These are phyloP conservation scores for Mycena sp. DNA, from an alignment of 1,284 basidiomycete genomes.

Conservation along the genomic window DNA sequence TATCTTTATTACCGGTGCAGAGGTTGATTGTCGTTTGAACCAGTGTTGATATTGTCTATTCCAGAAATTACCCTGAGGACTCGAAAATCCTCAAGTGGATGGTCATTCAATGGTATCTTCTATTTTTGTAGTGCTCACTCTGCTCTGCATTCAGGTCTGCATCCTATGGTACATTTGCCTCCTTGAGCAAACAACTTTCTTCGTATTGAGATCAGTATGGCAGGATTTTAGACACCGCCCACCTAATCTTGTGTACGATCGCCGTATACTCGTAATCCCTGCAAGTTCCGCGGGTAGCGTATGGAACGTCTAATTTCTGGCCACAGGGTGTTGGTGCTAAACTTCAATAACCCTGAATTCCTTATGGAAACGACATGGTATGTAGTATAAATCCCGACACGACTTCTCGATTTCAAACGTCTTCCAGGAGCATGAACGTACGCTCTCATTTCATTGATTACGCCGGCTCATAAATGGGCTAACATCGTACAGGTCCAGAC, in stretches of 20 bases:
- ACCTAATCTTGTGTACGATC: slow-evolving; percentile 44
- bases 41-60: background rate
- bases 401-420: background rate
- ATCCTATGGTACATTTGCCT: slow-evolving; percentile 40
- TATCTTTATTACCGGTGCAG: slow-evolving; percentile 48
- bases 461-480: background rate
- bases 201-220: background rate
- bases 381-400: slow-evolving; percentile 14
- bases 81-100: slow-evolving; percentile 40
- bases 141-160: slow-evolving; percentile 38
- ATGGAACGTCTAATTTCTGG: background rate
- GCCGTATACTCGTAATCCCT: slow-evolving; percentile 46
- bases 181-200: background rate
- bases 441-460: slow-evolving; percentile 15
- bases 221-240: slow-evolving; percentile 46
- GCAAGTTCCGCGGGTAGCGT: background rate
- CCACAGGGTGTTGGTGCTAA: slow-evolving; percentile 48
- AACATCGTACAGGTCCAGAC: slow-evolving; percentile 48
- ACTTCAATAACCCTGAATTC: slow-evolving; percentile 45
- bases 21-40: background rate
- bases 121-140: background rate
- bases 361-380: slow-evolving; percentile 49
- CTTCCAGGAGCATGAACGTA: slow-evolving; percentile 52
- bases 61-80: slow-evolving; percentile 48
- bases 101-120: slow-evolving; percentile 29